Percentiles rank a stretch among this genome's conserved stretches.
Conservation (phyloP, 2,329 filamentous ascomycete species). For the Tothia fuscella region DNA sequence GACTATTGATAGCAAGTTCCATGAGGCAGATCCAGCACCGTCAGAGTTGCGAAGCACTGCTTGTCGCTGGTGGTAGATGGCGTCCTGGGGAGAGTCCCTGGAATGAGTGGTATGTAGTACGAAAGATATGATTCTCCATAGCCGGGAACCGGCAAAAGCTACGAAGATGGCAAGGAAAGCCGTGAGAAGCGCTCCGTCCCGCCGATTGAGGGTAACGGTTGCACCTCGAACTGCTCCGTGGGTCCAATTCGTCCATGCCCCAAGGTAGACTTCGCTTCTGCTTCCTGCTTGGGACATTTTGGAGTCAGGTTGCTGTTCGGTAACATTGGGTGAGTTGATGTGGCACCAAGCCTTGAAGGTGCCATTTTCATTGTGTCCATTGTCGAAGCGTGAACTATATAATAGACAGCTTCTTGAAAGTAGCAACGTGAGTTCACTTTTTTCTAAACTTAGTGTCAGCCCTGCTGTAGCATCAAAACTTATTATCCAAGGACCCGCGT, state of each 20-base stretch:
- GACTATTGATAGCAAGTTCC: background rate
- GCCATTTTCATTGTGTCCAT: too few species aligned
- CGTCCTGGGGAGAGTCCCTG: constrained; percentile 13
- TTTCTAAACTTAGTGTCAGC: too few species aligned
- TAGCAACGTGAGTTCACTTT: too few species aligned
- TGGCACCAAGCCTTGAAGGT: too few species aligned
- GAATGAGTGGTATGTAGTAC: constrained; percentile 15
- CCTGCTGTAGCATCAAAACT: too few species aligned
- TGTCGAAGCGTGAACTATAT: too few species aligned
- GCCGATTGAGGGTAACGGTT: constrained; percentile 21
- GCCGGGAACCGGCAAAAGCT: constrained; percentile 13
- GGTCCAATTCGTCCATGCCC: constrained; percentile 25
- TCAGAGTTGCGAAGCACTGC: constrained; percentile 11
- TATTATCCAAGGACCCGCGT: too few species aligned
- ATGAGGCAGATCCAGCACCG: constrained; percentile 1
- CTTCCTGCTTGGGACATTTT: too few species aligned
- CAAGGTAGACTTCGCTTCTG: constrained; percentile 20
- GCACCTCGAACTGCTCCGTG: constrained; percentile 20
- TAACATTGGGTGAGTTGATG: too few species aligned
- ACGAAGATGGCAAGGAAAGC: constrained; percentile 25
- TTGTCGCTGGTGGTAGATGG: constrained; percentile 17
- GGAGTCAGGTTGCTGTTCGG: too few species aligned
- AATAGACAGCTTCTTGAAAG: too few species aligned
- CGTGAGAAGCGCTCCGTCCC: constrained; percentile 22
- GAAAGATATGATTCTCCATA: constrained; percentile 17